phyloP scores from a whole-genome alignment of 176 grass and related monocot genomes.

The Calamus simplicifolius region DNA sequence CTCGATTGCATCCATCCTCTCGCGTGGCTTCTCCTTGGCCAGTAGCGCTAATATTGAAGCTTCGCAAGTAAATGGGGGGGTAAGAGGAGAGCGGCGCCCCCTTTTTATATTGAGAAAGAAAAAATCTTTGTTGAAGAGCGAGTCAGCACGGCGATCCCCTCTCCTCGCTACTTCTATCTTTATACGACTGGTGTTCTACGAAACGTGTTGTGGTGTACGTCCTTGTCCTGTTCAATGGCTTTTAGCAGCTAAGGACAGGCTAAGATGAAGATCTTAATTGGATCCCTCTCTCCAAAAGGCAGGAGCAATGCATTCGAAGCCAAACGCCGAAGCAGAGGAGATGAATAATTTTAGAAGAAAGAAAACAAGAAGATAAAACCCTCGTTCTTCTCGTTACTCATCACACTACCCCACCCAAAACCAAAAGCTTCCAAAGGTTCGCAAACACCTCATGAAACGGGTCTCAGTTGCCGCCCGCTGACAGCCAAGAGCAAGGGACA shows the following conservation, averaged over 20 bases:
- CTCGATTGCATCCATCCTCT: too few relatives aligned
- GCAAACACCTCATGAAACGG: not conserved
- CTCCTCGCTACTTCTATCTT: conserved; percentile 10
- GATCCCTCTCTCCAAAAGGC: not conserved
- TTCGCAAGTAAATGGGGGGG: too few relatives aligned
- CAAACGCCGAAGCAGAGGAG: conserved; percentile 12
- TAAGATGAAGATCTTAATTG: not conserved
- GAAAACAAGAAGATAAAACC: conserved; percentile 11
- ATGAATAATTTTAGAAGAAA: conserved; percentile 13
- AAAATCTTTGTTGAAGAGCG: not conserved
- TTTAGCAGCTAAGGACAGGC: conserved; percentile 5
- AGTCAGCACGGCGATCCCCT: not conserved
- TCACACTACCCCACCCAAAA: not conserved
- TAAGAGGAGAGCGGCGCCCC: too few relatives aligned
- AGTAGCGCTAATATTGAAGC: too few relatives aligned
- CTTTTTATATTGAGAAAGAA: too few relatives aligned
- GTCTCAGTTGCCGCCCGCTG: too few relatives aligned
- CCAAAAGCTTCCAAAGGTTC: not conserved
- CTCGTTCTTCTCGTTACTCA: not conserved
- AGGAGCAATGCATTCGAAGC: conserved; percentile 8
- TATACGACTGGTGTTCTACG: not conserved
- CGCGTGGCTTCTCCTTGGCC: too few relatives aligned
- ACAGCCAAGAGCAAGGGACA: too few relatives aligned
- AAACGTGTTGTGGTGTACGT: not conserved
- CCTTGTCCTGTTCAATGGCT: conserved; percentile 17